These are phyloP conservation scores for Suillus alpinus DNA, from an alignment of 768 basidiomycete species.

Conservation along the genomic window DNA sequence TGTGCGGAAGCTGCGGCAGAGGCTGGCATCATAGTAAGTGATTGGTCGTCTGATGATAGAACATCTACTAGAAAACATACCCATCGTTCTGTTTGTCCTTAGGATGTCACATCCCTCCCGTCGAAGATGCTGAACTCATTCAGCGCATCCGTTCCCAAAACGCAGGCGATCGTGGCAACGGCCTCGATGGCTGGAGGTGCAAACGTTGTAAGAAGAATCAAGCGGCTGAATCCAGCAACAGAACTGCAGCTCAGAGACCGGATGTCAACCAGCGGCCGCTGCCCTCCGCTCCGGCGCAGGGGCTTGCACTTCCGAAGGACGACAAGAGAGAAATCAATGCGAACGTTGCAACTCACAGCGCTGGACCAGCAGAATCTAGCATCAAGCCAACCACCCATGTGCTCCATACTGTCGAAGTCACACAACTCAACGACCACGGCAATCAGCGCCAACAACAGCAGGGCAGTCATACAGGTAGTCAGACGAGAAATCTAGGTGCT, in stretches of 20 bases:
- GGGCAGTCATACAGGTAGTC: background rate
- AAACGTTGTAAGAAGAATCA: constrained; percentile 28
- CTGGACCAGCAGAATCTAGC: background rate
- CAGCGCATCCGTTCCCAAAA: constrained; percentile 23
- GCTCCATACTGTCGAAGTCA: background rate
- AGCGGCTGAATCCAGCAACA: background rate
- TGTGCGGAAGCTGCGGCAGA: constrained; percentile 31
- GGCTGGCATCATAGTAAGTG: constrained; percentile 34
- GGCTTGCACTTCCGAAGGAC: background rate
- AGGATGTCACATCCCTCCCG: constrained; percentile 33
- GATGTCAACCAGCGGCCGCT: background rate
- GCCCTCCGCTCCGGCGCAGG: background rate
- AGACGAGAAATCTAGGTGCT: background rate
- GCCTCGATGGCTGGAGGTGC: constrained; percentile 27
- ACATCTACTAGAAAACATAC: background rate
- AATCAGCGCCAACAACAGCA: background rate
- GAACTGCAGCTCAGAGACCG: background rate
- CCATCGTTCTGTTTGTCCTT: background rate
- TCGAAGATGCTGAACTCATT: constrained; percentile 25
- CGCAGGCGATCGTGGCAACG: constrained; percentile 20
- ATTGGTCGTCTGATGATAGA: no score
- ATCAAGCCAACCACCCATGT: background rate
- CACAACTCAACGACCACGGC: background rate
- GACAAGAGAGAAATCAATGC: background rate
- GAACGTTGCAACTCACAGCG: background rate